Evolutionary conservation across 306 rosid genomes (phyloP).

Genomic region (Sesbania bispinosa): DNA sequence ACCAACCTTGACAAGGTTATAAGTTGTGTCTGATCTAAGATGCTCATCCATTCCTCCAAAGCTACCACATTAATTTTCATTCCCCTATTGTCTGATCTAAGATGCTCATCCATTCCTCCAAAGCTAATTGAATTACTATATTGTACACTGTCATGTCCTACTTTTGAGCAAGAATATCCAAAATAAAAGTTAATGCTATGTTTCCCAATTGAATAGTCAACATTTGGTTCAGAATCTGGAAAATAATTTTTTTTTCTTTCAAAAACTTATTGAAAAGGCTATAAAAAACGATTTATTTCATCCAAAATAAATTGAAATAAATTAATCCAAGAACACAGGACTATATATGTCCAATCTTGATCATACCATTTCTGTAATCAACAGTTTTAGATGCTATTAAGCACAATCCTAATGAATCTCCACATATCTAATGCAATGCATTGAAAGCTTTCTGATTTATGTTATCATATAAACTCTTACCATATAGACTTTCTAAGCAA

Average conservation of each 20-base stretch:
- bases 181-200: background rate
- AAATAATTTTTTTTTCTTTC: no score
- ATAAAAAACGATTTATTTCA: no score
- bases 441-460: background rate
- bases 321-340: background rate
- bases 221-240: no score
- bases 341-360: background rate
- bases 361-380: background rate
- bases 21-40: slow-evolving; percentile 64
- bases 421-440: background rate
- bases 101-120: no score
- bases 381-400: background rate
- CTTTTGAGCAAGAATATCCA: background rate
- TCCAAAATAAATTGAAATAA: no score
- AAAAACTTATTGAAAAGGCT: no score
- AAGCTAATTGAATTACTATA: background rate
- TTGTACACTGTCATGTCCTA: slow-evolving; percentile 7
- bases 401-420: background rate
- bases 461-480: no score
- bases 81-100: slow-evolving; percentile 49
- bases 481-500: no score
- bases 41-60: slow-evolving; percentile 58
- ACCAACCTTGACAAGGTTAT: slow-evolving; percentile 59
- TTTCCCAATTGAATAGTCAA: background rate
- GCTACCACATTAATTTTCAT: slow-evolving; percentile 47